Percentiles rank a stretch among this genome's conserved stretches.
Evolutionary conservation across 139 green algal genomes (phyloP).

Genomic region (Limnomonas spitsbergensis): DNA sequence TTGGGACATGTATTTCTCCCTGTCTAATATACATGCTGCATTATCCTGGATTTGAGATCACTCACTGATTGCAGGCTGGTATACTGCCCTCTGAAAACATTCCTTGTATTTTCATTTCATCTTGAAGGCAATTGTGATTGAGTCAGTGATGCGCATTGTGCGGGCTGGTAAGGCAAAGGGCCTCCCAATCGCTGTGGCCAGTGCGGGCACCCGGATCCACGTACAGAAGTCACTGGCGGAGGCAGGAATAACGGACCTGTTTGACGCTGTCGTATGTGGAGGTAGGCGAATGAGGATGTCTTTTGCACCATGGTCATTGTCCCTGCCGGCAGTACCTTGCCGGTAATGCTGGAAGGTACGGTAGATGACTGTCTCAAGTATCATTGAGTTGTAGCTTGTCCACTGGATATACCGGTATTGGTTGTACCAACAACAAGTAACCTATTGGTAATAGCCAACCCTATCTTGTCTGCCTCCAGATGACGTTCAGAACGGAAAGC

Average conservation of each 20-base stretch:
- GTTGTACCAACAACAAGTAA: background rate
- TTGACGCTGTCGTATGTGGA: background rate
- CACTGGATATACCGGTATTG: background rate
- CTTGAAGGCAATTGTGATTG: conserved; percentile 10
- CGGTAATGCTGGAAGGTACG: background rate
- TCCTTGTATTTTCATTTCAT: background rate
- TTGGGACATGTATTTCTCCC: too few species aligned
- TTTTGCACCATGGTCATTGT: too few species aligned
- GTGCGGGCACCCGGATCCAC: conserved; percentile 32
- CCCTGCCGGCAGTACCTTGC: background rate
- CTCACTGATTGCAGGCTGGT: background rate
- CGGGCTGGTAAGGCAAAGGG: conserved; percentile 16
- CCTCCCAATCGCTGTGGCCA: conserved; percentile 42
- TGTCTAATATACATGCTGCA: too few species aligned
- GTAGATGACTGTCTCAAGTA: background rate
- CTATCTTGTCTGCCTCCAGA: background rate
- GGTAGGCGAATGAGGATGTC: too few species aligned
- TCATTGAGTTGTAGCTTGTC: background rate
- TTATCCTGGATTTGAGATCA: too few species aligned
- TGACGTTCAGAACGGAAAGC: conserved; percentile 47
- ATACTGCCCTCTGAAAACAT: background rate
- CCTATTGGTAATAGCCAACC: background rate
- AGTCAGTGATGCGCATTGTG: conserved; percentile 21
- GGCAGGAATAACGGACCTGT: background rate
- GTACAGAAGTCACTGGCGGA: conserved; percentile 17